Percentiles rank a stretch among this genome's conserved stretches.
Conservation (phyloP, 768 basidiomycete genomes). For the Peribolospora kevripleyi region DNA sequence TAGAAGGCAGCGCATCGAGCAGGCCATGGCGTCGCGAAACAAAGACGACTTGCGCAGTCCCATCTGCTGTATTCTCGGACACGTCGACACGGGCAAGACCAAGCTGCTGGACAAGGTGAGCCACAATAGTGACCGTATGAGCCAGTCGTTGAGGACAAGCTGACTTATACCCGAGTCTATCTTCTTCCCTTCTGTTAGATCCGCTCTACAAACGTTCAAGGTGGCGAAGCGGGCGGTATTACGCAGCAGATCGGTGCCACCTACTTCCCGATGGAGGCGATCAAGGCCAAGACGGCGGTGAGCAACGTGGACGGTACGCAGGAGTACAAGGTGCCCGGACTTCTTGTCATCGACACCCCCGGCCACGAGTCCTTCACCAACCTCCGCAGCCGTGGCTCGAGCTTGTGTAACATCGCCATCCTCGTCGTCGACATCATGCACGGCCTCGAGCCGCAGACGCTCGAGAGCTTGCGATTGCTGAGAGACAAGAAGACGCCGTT, state of each 20-base stretch:
- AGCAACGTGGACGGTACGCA: constrained; percentile 59
- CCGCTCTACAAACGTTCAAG: constrained; percentile 97
- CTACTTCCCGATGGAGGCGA: constrained; percentile 90
- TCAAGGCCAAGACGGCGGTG: constrained; percentile 74
- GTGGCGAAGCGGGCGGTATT: constrained; percentile 98
- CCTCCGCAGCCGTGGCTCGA: constrained; percentile 78
- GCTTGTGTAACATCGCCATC: constrained; percentile 94
- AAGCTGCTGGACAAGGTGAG: constrained; percentile 83
- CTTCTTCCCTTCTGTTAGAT: constrained; percentile 32
- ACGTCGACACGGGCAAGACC: constrained; percentile 98
- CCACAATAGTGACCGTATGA: background rate
- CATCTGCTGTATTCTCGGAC: constrained; percentile 95
- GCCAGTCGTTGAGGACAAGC: background rate
- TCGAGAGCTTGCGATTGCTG: constrained; percentile 79
- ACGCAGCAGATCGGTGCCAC: constrained; percentile 99
- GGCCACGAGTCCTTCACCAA: constrained; percentile 99
- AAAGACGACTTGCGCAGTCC: constrained; percentile 83
- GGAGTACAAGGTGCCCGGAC: constrained; percentile 91
- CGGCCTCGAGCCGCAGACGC: constrained; percentile 89
- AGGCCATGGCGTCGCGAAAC: constrained; percentile 57
- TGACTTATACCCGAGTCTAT: background rate
- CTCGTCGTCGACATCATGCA: constrained; percentile 99
- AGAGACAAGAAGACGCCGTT: constrained; percentile 89
- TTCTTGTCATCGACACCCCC: constrained; percentile 89
- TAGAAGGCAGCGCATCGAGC: constrained; percentile 50